phyloP scores from a whole-genome alignment of 2,329 filamentous ascomycete genomes.

The Orbilia brochopaga region DNA sequence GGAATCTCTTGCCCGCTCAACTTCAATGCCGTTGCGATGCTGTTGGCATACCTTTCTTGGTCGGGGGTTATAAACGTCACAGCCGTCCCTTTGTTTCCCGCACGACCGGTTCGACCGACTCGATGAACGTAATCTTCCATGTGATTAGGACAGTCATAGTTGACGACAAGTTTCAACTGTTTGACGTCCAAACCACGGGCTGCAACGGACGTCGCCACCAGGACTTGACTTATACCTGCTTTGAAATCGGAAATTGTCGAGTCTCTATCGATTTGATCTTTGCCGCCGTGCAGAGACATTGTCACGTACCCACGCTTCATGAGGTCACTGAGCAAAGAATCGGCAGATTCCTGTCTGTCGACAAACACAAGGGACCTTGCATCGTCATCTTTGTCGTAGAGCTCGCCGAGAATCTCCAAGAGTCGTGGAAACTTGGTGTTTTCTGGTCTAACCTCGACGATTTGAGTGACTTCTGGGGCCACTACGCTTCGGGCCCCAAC shows the following conservation, averaged over 20 bases:
- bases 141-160: conserved; percentile 81
- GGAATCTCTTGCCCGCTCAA: conserved; percentile 87
- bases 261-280: conserved; percentile 99
- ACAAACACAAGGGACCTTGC: conserved; percentile 89
- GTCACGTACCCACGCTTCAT: conserved; percentile 55
- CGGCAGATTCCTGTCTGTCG: conserved; percentile 71
- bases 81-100: conserved; percentile 93
- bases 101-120: conserved; percentile 88
- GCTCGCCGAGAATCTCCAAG: conserved; percentile 73
- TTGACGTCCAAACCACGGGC: conserved; percentile 99
- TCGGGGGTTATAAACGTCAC: conserved; percentile 92
- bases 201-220: conserved; percentile 99
- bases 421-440: conserved; percentile 79
- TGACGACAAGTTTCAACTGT: conserved; percentile 92
- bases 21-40: conserved; percentile 88
- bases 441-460: conserved; percentile 93
- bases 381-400: conserved; percentile 73
- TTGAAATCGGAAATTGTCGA: conserved; percentile 99
- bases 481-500: conserved; percentile 66
- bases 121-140: conserved; percentile 96
- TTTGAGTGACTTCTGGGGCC: conserved; percentile 96
- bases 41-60: conserved; percentile 86
- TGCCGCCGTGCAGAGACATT: conserved; percentile 94
- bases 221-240: conserved; percentile 98
- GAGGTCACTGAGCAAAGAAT: conserved; percentile 64